Evolutionary conservation across 2,329 filamentous ascomycete genomes (phyloP).

Genomic region (Coccinonectria pachysandricola): DNA sequence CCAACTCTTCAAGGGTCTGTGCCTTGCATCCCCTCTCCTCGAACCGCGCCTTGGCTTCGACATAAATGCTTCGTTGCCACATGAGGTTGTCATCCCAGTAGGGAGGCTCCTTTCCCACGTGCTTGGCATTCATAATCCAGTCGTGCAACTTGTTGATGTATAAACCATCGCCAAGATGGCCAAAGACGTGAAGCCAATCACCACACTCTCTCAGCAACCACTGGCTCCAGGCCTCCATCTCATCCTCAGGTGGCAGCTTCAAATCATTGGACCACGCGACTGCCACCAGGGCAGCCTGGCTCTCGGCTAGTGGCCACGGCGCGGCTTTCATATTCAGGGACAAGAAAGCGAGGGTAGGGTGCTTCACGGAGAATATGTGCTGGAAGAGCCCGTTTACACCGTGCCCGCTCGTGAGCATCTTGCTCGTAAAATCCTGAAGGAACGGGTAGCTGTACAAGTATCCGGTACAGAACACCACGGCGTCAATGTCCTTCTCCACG

Average conservation of each 20-base stretch:
- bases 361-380: conserved; percentile 65
- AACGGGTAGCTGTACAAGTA: conserved; percentile 84
- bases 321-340: conserved; percentile 72
- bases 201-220: conserved; percentile 41
- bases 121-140: conserved; percentile 44
- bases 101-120: conserved; percentile 55
- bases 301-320: conserved; percentile 75
- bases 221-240: conserved; percentile 63
- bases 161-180: conserved; percentile 41
- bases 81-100: conserved; percentile 60
- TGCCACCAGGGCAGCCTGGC: conserved; percentile 66
- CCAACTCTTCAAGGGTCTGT: conserved; percentile 59
- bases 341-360: conserved; percentile 71
- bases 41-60: conserved; percentile 63
- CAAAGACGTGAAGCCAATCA: conserved; percentile 22
- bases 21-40: conserved; percentile 54
- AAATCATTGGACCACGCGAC: conserved; percentile 67
- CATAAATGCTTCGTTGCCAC: conserved; percentile 61
- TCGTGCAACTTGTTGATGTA: conserved; percentile 61
- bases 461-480: conserved; percentile 77
- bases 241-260: conserved; percentile 46
- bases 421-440: conserved; percentile 32
- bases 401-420: conserved; percentile 56
- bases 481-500: conserved; percentile 58
- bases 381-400: conserved; percentile 65